Conservation (phyloP, 2,329 filamentous ascomycete genomes). For the Colletotrichum karsti region DNA sequence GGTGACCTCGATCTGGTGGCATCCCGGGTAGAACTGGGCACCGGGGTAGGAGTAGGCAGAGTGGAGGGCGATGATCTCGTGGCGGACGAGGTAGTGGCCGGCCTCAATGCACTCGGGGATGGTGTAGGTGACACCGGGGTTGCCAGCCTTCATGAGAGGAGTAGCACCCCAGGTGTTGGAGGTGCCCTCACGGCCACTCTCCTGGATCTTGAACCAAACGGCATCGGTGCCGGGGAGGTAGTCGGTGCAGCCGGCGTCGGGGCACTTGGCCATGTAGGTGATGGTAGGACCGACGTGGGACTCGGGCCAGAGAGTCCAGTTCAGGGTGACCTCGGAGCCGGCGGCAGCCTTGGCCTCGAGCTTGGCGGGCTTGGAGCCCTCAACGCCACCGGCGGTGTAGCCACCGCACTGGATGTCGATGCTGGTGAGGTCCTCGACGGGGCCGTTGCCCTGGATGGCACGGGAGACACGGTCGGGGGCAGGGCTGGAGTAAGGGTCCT, state of each 20-base stretch:
- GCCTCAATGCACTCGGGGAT: conserved; percentile 56
- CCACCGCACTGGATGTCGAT: conserved; percentile 66
- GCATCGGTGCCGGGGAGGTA: conserved; percentile 54
- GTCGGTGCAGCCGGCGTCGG: conserved; percentile 57
- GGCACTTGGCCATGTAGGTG: conserved; percentile 69
- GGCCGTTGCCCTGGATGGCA: conserved; percentile 65
- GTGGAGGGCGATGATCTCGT: conserved; percentile 62
- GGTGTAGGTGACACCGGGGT: conserved; percentile 51
- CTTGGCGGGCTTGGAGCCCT: conserved; percentile 59
- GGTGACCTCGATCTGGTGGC: conserved; percentile 59
- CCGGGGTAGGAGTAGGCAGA: conserved; percentile 52
- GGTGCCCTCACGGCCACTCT: conserved; percentile 57
- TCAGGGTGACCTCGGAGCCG: conserved; percentile 60
- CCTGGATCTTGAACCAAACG: conserved; percentile 65
- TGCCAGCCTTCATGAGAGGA: conserved; percentile 54
- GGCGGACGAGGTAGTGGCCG: conserved; percentile 61
- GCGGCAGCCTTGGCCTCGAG: conserved; percentile 62
- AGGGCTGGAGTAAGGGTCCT: conserved; percentile 50
- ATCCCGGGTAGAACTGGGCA: conserved; percentile 62
- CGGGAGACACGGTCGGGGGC: conserved; percentile 62
- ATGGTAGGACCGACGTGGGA: conserved; percentile 62
- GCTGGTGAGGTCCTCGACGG: conserved; percentile 60
- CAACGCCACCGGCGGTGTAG: conserved; percentile 55
- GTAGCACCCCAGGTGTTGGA: conserved; percentile 56
- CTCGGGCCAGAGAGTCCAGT: conserved; percentile 62